These are phyloP conservation scores for Bacidia gigantensis DNA, from an alignment of 495 filamentous ascomycete genomes.

Conservation along the genomic window DNA sequence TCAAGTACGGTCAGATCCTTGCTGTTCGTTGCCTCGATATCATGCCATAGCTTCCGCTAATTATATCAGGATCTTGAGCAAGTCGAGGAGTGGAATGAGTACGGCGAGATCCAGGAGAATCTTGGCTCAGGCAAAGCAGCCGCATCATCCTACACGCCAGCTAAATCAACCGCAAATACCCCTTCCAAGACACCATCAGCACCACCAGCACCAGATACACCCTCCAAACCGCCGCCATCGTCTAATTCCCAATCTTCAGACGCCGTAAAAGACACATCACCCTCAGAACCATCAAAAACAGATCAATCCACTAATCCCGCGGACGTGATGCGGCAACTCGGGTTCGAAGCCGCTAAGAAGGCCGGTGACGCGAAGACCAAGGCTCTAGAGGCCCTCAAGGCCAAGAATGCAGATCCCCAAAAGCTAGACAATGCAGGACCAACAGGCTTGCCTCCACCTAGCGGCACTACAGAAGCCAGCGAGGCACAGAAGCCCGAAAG, in stretches of 20 bases:
- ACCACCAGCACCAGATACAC: constrained; percentile 26
- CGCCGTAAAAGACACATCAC: constrained; percentile 9
- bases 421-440: constrained; percentile 13
- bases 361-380: constrained; percentile 28
- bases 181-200: constrained; percentile 18
- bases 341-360: constrained; percentile 57
- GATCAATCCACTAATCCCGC: constrained; percentile 1
- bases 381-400: constrained; percentile 7
- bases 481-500: constrained; percentile 33
- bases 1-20: constrained; percentile 74
- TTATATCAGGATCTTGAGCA: constrained; percentile 66
- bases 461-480: constrained; percentile 13
- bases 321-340: constrained; percentile 48
- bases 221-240: constrained; percentile 20
- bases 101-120: constrained; percentile 81
- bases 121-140: constrained; percentile 34
- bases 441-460: constrained; percentile 15
- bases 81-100: constrained; percentile 98
- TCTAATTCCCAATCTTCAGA: constrained; percentile 12
- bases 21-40: constrained; percentile 48
- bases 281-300: constrained; percentile 21
- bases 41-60: not conserved
- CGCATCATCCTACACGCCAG: constrained; percentile 39
- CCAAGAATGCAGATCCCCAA: not conserved
- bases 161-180: constrained; percentile 23